Percentiles rank a stretch among this genome's conserved stretches.
Conservation (phyloP, 2,329 filamentous ascomycete species). For the Botrytis deweyae region DNA sequence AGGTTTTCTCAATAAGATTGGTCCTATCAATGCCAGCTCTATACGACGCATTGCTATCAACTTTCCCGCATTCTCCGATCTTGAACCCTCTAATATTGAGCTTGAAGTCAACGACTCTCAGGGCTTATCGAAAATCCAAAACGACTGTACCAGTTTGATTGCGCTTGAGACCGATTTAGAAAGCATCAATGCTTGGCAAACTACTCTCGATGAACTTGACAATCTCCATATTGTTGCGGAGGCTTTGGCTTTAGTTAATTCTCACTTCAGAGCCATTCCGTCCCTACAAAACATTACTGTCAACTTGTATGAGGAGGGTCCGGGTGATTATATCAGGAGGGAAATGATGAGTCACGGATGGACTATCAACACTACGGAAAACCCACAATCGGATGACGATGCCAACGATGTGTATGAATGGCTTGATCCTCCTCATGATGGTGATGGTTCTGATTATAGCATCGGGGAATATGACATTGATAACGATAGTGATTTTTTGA, state of each 20-base stretch:
- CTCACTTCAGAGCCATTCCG: constrained; percentile 31
- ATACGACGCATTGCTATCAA: constrained; percentile 26
- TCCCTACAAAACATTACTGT: constrained; percentile 34
- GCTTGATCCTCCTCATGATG: background rate
- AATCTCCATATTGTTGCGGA: constrained; percentile 22
- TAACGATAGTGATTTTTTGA: constrained; percentile 17
- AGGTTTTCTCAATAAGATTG: constrained; percentile 30
- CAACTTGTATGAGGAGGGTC: constrained; percentile 27
- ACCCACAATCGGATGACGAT: constrained; percentile 22
- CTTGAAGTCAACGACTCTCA: constrained; percentile 20
- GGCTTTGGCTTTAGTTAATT: constrained; percentile 28
- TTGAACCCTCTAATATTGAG: constrained; percentile 19
- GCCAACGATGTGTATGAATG: constrained; percentile 22
- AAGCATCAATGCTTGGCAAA: constrained; percentile 15
- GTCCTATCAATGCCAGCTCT: constrained; percentile 27
- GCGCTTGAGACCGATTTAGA: constrained; percentile 25
- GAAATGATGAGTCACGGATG: constrained; percentile 33
- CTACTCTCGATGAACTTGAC: constrained; percentile 19
- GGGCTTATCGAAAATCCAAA: constrained; percentile 28
- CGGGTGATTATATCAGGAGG: constrained; percentile 27
- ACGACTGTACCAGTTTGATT: constrained; percentile 26
- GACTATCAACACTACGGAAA: constrained; percentile 28
- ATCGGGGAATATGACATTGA: background rate
- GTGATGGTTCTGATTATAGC: background rate
- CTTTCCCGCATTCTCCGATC: constrained; percentile 27